Base-by-base conservation (phyloP, 1,284 basidiomycete species). In the Papiliotrema flavescens region DNA sequence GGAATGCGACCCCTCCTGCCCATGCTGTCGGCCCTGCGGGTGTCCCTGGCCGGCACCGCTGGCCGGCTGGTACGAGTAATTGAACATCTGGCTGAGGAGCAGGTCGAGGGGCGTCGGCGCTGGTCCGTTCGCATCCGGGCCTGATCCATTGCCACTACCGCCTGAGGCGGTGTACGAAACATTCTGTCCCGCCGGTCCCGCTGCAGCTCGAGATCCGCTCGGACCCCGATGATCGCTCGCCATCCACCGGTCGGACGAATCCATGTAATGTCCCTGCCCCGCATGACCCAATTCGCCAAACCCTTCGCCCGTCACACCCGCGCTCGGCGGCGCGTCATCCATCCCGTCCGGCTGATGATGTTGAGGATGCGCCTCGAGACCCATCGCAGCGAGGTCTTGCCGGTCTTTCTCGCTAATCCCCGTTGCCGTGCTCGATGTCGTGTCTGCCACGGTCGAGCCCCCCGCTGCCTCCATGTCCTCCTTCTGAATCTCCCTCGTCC, bases 181-280 rank as follows among this genome's bases (percentile, higher is more conserved):
- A 32, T 32, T 32, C 28, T 32, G 39, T 5, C 15, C 32, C 24
- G 32, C 7, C 4, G 8, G 11, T 44, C 42, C 42, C 19, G 20
- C 24, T 26, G 28, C 5, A 32, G 6, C 28, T 32, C 28, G 28
- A 11, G 6, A 5, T 32, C 28, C 28, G 6, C 8, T n/a, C 24
- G 36, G 47, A 15, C 44, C 47, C 20, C 11, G 23, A 36, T 61
- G 51, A 23, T 52, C 55, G 22, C 51, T 51, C 3, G 70, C 66
- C 64, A 72, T 67, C 70, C 70, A 72, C 23, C 70, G 39, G 53
- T 70, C 70, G 35, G 68, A 69, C 8, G 58, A 60, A 36, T 66
- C 56, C 66, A 70, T 67, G 49, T 70, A 70, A 14, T 59, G 58
- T 35, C 62, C 63, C 36, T 56, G 52, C 28, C 35, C 11, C 34